Conservation (phyloP, 2,329 filamentous ascomycete genomes). For the Fusarium zealandicum region DNA sequence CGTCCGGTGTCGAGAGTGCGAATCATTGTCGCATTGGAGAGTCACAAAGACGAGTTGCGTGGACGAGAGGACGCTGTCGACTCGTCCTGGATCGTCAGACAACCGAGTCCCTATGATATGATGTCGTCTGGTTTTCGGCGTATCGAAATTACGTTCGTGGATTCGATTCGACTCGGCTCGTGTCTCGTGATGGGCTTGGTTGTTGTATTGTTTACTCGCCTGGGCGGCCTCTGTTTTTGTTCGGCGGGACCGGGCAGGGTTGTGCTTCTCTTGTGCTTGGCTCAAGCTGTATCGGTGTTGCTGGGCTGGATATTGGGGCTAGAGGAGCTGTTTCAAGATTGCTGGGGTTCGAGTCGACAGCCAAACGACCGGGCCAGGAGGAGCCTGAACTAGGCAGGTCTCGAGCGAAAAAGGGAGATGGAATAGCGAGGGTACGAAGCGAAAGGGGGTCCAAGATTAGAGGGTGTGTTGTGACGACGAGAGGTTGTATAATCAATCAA, state of each 20-base stretch:
- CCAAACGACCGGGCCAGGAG: constrained; percentile 32
- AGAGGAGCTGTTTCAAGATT: constrained; percentile 41
- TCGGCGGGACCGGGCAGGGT: constrained; percentile 21
- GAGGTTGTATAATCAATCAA: constrained; percentile 17
- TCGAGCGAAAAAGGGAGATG: constrained; percentile 33
- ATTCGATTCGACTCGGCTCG: constrained; percentile 5
- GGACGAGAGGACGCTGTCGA: constrained; percentile 23
- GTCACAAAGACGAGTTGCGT: constrained; percentile 11
- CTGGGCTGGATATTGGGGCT: constrained; percentile 37
- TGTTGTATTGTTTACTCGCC: constrained; percentile 14
- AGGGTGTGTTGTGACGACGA: constrained; percentile 7
- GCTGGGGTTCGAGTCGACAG: constrained; percentile 33
- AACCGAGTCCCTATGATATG: background rate
- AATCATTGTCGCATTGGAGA: constrained; percentile 48
- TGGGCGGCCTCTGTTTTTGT: constrained; percentile 32
- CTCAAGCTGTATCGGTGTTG: constrained; percentile 27
- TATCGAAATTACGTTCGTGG: constrained; percentile 1
- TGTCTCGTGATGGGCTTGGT: constrained; percentile 11
- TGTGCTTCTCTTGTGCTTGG: constrained; percentile 21
- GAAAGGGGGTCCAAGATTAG: constrained; percentile 21
- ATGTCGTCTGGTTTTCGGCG: background rate
- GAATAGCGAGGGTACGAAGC: constrained; percentile 36
- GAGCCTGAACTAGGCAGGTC: constrained; percentile 33
- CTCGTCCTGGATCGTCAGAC: constrained; percentile 18
- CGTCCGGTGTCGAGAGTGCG: constrained; percentile 44